These are phyloP conservation scores for Serendipita vermifera DNA, from an alignment of 768 basidiomycete species.

Conservation along the genomic window DNA sequence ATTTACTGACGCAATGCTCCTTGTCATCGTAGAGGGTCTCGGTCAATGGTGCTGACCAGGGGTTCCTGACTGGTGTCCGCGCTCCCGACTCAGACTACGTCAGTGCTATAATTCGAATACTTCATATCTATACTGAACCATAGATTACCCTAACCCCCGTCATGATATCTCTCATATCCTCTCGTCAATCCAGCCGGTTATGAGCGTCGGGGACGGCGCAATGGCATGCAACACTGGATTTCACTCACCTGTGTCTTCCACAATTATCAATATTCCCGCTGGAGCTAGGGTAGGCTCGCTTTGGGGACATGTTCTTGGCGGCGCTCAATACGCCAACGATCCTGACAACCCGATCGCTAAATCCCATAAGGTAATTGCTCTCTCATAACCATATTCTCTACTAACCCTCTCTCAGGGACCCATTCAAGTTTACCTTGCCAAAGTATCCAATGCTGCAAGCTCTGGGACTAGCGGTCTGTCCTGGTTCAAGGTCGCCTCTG, in stretches of 20 bases:
- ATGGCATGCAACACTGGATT: not conserved
- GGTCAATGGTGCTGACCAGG: not conserved
- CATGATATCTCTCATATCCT: not conserved
- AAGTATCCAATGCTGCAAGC: constrained; percentile 2
- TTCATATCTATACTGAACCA: not conserved
- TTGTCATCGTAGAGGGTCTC: not conserved
- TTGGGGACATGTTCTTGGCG: not conserved
- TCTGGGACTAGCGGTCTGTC: not conserved
- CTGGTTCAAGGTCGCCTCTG: constrained; percentile 9
- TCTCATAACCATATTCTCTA: no score
- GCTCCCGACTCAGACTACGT: not conserved
- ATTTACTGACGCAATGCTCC: not conserved
- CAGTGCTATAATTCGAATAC: no score
- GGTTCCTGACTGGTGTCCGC: not conserved
- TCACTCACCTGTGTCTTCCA: not conserved
- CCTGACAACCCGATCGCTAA: not conserved
- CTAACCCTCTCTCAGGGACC: no score
- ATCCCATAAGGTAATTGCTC: no score
- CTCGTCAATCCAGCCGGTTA: not conserved
- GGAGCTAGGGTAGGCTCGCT: not conserved
- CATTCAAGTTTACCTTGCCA: constrained; percentile 6
- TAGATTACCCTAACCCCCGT: not conserved
- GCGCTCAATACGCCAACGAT: not conserved
- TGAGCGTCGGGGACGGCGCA: not conserved
- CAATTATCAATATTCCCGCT: not conserved